These are phyloP conservation scores for Elsinoe batatas DNA, from an alignment of 2,329 filamentous ascomycete genomes.

Conservation along the genomic window DNA sequence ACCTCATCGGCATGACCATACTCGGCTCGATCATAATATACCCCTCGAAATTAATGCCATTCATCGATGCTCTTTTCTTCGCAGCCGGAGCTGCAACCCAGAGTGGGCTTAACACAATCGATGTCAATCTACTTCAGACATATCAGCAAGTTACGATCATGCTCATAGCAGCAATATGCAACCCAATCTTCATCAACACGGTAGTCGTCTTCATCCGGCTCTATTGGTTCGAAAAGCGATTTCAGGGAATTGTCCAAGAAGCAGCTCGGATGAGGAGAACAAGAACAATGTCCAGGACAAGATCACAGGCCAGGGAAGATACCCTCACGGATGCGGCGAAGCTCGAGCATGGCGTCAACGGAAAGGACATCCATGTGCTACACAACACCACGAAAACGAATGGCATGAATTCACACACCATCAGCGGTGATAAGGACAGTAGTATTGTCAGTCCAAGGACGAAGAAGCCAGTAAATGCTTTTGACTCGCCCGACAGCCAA, in stretches of 20 bases:
- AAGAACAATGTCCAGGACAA: conserved; percentile 49
- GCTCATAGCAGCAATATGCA: conserved; percentile 61
- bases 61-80: conserved; percentile 85
- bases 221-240: conserved; percentile 97
- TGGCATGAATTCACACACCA: conserved; percentile 39
- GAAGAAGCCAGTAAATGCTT: not conserved
- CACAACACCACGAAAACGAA: conserved; percentile 45
- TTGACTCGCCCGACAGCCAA: not conserved
- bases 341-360: conserved; percentile 55
- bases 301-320: conserved; percentile 37
- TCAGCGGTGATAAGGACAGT: conserved; percentile 38
- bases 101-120: conserved; percentile 75
- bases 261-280: conserved; percentile 56
- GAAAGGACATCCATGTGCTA: conserved; percentile 57
- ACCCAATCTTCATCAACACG: conserved; percentile 75
- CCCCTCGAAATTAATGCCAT: conserved; percentile 52
- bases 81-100: conserved; percentile 80
- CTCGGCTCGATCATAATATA: conserved; percentile 70
- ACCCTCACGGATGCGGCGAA: conserved; percentile 33
- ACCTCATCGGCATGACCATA: conserved; percentile 65
- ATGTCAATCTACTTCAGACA: conserved; percentile 37
- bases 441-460: conserved; percentile 9
- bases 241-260: conserved; percentile 72
- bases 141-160: conserved; percentile 56
- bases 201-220: conserved; percentile 84